Percentiles rank a stretch among this genome's conserved stretches.
Conservation (phyloP, 495 filamentous ascomycete species). For the Symbiotaphrina buchneri region DNA sequence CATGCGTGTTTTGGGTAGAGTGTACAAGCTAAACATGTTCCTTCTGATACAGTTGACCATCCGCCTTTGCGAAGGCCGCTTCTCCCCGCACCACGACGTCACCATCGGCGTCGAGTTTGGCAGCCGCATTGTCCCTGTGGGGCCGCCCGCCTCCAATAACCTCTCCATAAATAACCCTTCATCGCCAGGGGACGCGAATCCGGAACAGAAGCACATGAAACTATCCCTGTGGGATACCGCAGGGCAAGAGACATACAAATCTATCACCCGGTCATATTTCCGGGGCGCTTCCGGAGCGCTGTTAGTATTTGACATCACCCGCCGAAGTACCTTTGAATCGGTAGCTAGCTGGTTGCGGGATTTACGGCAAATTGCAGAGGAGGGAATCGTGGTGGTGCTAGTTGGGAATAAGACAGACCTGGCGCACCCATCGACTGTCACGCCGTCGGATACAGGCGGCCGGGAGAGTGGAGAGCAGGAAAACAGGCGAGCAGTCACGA, state of each 20-base stretch:
- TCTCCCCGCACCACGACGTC: slow-evolving; percentile 80
- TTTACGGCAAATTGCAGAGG: slow-evolving; percentile 77
- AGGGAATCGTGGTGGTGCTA: slow-evolving; percentile 77
- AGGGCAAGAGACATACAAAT: slow-evolving; percentile 91
- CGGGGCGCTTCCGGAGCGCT: slow-evolving; percentile 79
- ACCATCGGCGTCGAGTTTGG: slow-evolving; percentile 98
- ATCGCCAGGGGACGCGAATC: too few relatives aligned
- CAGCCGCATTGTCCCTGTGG: slow-evolving; percentile 78
- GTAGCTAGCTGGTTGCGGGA: slow-evolving; percentile 84
- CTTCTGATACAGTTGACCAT: slow-evolving; percentile 64
- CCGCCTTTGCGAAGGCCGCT: slow-evolving; percentile 91
- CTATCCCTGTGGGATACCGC: slow-evolving; percentile 87
- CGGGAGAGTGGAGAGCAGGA: slow-evolving; percentile 19
- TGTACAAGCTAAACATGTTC: slow-evolving; percentile 5
- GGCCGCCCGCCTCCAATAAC: slow-evolving; percentile 32
- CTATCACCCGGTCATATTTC: slow-evolving; percentile 88
- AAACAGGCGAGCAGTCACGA: neutral
- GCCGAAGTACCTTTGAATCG: slow-evolving; percentile 62
- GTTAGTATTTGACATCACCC: slow-evolving; percentile 84
- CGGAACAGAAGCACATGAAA: slow-evolving; percentile 43
- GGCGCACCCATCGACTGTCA: slow-evolving; percentile 13
- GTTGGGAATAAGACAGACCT: slow-evolving; percentile 92
- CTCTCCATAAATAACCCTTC: neutral
- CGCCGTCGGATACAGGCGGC: slow-evolving; percentile 3
- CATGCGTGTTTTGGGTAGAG: neutral